Evolutionary conservation across 140 eudicot genomes (phyloP).

Genomic region (Stevia rebaudiana): DNA sequence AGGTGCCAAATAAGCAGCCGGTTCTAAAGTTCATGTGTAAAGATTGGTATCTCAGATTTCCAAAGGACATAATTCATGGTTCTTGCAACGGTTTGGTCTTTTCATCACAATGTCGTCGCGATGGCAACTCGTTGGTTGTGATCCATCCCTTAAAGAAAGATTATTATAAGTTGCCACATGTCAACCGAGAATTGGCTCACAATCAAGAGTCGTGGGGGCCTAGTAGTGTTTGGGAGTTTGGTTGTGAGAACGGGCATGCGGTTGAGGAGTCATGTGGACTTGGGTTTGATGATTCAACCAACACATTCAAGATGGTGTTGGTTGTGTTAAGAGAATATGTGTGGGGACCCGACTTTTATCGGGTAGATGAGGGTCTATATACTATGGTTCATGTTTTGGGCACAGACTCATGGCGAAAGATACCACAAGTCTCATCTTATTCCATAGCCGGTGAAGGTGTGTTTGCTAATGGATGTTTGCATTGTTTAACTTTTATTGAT

Average conservation of each 20-base stretch:
- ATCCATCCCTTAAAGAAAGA: slow-evolving; percentile 10
- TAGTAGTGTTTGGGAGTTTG: not conserved
- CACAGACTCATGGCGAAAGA: slow-evolving; percentile 3
- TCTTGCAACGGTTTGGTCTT: slow-evolving; percentile 10
- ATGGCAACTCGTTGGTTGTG: not conserved
- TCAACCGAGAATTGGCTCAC: not conserved
- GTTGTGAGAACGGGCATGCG: too few species aligned
- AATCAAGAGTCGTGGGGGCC: not conserved
- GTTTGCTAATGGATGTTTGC: slow-evolving; percentile 15
- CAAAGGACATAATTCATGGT: not conserved
- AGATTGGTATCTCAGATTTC: not conserved
- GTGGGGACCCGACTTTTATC: not conserved
- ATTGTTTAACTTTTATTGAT: not conserved
- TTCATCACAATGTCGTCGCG: not conserved
- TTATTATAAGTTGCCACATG: not conserved
- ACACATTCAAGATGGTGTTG: slow-evolving; percentile 2
- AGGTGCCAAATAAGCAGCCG: not conserved
- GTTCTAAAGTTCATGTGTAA: not conserved
- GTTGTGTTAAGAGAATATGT: not conserved
- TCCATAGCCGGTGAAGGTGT: not conserved
- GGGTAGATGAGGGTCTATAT: not conserved
- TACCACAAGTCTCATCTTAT: not conserved
- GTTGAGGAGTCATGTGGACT: not conserved
- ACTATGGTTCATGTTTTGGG: slow-evolving; percentile 23
- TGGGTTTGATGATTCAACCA: slow-evolving; percentile 3